A percentile compares a stretch with the other conserved stretches of the same genome.
phyloP scores from a whole-genome alignment of 306 rosid species.

The Rosa persica region DNA sequence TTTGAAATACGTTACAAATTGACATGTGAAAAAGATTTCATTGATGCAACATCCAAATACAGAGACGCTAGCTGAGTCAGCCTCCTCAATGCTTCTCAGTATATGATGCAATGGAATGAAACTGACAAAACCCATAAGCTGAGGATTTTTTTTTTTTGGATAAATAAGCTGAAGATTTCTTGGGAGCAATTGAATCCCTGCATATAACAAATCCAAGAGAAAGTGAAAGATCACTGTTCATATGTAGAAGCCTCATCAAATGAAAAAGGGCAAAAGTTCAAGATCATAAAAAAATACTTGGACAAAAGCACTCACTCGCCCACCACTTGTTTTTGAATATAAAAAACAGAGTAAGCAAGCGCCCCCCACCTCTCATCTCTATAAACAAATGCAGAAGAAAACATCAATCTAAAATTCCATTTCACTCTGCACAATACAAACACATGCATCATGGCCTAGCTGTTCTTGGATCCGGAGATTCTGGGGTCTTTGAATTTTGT shows the following conservation, averaged over 20 bases:
- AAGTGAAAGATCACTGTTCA: constrained; percentile 38
- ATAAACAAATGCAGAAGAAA: constrained; percentile 58
- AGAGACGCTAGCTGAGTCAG: constrained; percentile 41
- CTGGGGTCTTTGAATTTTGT: constrained; percentile 48
- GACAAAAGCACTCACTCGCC: constrained; percentile 35
- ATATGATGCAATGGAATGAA: constrained; percentile 26
- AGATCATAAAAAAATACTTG: constrained; percentile 22
- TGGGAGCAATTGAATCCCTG: neutral
- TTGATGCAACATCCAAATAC: constrained; percentile 26
- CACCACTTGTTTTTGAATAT: constrained; percentile 30
- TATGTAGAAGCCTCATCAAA: constrained; percentile 16
- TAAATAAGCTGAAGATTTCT: constrained; percentile 25
- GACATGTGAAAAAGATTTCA: neutral
- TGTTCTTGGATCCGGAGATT: constrained; percentile 98
- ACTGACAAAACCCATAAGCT: constrained; percentile 33
- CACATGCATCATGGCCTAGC: constrained; percentile 75
- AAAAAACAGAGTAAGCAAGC: constrained; percentile 47
- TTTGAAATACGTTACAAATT: neutral
- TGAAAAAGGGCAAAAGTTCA: constrained; percentile 25
- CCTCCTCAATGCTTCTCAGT: constrained; percentile 25
- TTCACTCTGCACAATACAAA: constrained; percentile 39
- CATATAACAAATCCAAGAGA: constrained; percentile 28
- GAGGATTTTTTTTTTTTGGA: no score
- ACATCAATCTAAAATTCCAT: constrained; percentile 61
- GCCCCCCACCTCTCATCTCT: constrained; percentile 7